Evolutionary conservation across 2,329 filamentous ascomycete genomes (phyloP), one percentile per base, ranked within the genome.

Genomic region (Dactylonectria macrodidyma): DNA sequence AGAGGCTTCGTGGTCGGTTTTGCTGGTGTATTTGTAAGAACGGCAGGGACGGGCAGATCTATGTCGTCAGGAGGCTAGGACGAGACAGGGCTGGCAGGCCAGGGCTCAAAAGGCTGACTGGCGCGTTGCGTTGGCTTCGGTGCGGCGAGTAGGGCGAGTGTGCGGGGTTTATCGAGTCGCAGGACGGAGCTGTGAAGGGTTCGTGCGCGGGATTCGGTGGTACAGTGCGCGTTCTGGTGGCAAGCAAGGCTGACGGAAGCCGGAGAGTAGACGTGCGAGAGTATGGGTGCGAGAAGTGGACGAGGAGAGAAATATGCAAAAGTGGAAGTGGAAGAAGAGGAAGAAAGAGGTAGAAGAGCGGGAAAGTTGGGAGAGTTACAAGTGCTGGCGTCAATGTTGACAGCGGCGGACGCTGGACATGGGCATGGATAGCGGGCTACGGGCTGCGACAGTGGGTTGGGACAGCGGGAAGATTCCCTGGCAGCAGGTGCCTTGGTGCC

Each of bases 311-410:
- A 14, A 3, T 44, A 57, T 30, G 66, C 64, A 62, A 66, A 66
- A 66, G 50, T 65, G 54, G 59, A 69, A 72, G 63, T 59, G 60
- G 69, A 67, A 66, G 68, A 67, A 64, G 55, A 67, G 44, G 55
- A 58, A 58, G 47, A 51, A 61, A 34, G 24, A 61, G 44, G 41
- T 54, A 48, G 50, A 44, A 22, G 48, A 33, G 57, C 48, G 59
- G 62, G 65, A 65, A 69, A 71, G 69, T 67, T 63, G 67, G 59
- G 59, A 68, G 63, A 73, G 73, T 75, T 70, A 69, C 64, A 58
- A 58, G 52, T 48, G 44, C 50, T n/a, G 52, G 59, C 36, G 36
- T 14, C n/a, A 51, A 52, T 55, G 47, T 46, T 51, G 19, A 22
- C n/a, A 26, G 16, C 60, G 57, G 60, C 51, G 52, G 59, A 34